Evolutionary conservation across 208 protist genomes (phyloP).

Genomic region (Leishmania gerbilli): DNA sequence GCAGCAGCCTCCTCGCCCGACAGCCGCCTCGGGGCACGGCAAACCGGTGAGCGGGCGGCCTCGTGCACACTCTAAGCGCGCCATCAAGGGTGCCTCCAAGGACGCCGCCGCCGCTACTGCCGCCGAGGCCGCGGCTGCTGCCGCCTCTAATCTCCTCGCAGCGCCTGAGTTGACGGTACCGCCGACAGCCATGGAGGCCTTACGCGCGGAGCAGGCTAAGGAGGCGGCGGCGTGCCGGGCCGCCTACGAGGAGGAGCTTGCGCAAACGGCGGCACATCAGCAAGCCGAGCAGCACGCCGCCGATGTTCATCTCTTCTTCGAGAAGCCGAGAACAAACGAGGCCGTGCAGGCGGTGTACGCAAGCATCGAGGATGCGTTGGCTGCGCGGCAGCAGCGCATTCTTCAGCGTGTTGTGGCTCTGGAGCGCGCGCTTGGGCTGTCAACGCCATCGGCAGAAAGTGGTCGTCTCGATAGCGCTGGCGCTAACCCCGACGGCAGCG

Average conservation of each 20-base stretch:
- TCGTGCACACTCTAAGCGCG: neutral
- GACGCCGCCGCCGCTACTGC: conserved; percentile 3
- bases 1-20: neutral
- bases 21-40: neutral
- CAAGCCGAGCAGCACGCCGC: conserved; percentile 46
- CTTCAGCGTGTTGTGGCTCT: conserved; percentile 73
- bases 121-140: conserved; percentile 1
- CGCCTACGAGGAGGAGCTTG: conserved; percentile 52
- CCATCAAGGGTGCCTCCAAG: neutral
- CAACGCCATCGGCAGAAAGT: neutral
- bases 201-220: conserved; percentile 41
- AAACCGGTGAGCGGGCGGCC: neutral
- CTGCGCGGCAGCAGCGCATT: conserved; percentile 62
- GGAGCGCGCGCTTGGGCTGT: conserved; percentile 60
- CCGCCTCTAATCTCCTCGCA: neutral
- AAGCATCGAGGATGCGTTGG: conserved; percentile 56
- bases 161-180: conserved; percentile 12
- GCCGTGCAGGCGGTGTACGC: conserved; percentile 71
- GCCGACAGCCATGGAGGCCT: conserved; percentile 25
- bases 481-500: neutral
- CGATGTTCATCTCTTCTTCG: conserved; percentile 75
- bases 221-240: conserved; percentile 46
- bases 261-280: conserved; percentile 29
- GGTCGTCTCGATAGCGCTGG: neutral
- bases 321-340: conserved; percentile 46